A percentile compares a stretch with the other conserved stretches of the same genome.
These are phyloP conservation scores for Ceratocystis papillata DNA, from an alignment of 2,329 filamentous ascomycete genomes.

Conservation along the genomic window DNA sequence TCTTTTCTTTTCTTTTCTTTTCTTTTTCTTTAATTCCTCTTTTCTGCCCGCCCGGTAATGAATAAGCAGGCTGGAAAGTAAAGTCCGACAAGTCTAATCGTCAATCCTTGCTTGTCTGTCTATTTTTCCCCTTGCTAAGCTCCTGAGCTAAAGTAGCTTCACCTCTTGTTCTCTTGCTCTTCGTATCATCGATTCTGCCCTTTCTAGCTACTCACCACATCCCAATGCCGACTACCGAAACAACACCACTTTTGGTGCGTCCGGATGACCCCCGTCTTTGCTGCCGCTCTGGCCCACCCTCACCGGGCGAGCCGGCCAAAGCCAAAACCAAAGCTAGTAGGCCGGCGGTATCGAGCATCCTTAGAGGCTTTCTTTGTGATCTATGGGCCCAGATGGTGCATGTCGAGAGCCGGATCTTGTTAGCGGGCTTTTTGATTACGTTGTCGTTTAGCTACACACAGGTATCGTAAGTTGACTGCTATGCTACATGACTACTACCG, in stretches of 20 bases:
- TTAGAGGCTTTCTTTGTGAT: not conserved
- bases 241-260: not conserved
- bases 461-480: slow-evolving; percentile 35
- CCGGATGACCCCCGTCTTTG: not conserved
- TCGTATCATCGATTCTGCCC: not conserved
- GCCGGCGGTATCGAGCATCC: not conserved
- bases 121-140: not conserved
- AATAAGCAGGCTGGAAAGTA: not conserved
- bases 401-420: slow-evolving; percentile 40
- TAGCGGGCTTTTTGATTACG: slow-evolving; percentile 51
- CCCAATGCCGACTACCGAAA: not conserved
- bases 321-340: not conserved
- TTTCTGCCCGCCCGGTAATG: not conserved
- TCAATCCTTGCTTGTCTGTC: not conserved
- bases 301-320: not conserved
- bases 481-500: no score
- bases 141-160: not conserved
- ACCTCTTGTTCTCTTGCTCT: not conserved
- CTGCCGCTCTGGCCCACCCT: not conserved
- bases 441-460: slow-evolving; percentile 41
- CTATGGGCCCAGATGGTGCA: slow-evolving; percentile 11
- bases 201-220: not conserved
- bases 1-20: not conserved
- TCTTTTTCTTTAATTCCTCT: not conserved
- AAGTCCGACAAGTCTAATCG: not conserved